Evolutionary conservation across 768 basidiomycete species (phyloP), one percentile per base, ranked within the genome.

Genomic region (Lactarius quietus): DNA sequence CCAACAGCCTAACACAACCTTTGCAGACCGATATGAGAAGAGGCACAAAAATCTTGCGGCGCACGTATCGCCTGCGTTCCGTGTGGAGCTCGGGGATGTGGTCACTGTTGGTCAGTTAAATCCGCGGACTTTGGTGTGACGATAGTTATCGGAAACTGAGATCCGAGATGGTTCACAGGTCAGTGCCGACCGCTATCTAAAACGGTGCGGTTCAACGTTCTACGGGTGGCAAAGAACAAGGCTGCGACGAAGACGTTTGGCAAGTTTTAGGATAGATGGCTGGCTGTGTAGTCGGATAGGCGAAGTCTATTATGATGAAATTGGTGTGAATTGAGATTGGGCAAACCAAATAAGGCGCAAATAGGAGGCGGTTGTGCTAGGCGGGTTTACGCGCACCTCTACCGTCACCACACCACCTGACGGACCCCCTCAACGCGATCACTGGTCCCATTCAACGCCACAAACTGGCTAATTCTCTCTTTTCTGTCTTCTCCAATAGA

Each of bases 131-230:
- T 28, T 20, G 12, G 17, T 31, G 1, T n/a, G 12, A 39, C 23
- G 35, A 8, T 61, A 36, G 5, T 28, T 26, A 26, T 29, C 36
- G 26, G 43, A 33, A 14, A 59, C 63, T 72, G 56, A 69, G 26
- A 26, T 10, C 18, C 20, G 26, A 17, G 31, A 26, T 61, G 20
- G 33, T 36, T 65, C 48, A 53, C 72, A 94, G 94, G 95, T 39
- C 97, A 99, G 86, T 99, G 97, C 84, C 90, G 97, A 76, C 97
- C 97, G 72, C 80, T 98, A 73, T 98, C 97, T 67, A 99, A 99
- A 81, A 98, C 96, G 38, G 93, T 98, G 74, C 92, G 97, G 58
- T 99, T 99, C 89, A 99, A 99, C 80, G 97, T 99, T 65, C 79
- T 98, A 76, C 90, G 95, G 73, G 96, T 99, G 78, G 77, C 87